Evolutionary conservation across 2,329 filamentous ascomycete genomes (phyloP).

Genomic region (Phyllosticta citriasiana): DNA sequence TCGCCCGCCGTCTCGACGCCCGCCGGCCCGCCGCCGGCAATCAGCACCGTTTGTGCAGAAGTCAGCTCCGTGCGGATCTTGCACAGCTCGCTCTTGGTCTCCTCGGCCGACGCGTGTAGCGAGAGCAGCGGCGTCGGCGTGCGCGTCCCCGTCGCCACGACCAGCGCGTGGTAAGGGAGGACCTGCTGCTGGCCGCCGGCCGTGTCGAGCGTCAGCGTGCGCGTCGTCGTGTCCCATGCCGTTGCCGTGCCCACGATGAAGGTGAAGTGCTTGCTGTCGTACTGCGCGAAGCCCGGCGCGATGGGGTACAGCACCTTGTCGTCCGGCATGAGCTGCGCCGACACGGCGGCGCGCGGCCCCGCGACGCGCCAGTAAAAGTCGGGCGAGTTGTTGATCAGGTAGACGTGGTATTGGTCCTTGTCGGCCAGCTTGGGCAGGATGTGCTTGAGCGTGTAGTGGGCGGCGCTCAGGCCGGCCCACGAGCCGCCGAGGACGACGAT

Average conservation of each 20-base stretch:
- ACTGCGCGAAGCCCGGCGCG: constrained; percentile 21
- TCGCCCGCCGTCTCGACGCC: constrained; percentile 30
- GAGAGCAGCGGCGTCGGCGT: constrained; percentile 22
- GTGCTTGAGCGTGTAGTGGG: constrained; percentile 25
- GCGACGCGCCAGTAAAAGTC: constrained; percentile 31
- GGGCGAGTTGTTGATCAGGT: constrained; percentile 25
- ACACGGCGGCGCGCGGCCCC: constrained; percentile 25
- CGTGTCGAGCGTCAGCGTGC: constrained; percentile 15
- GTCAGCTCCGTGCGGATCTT: constrained; percentile 18
- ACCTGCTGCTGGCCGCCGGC: constrained; percentile 12
- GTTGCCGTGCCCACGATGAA: constrained; percentile 18
- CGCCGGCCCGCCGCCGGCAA: constrained; percentile 25
- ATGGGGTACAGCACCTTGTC: constrained; percentile 25
- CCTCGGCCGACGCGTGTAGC: constrained; percentile 23
- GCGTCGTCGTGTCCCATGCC: constrained; percentile 17
- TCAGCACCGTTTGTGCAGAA: constrained; percentile 21
- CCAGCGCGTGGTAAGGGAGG: constrained; percentile 23
- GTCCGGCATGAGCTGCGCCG: constrained; percentile 18
- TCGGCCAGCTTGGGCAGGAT: constrained; percentile 19
- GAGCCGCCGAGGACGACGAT: constrained; percentile 29
- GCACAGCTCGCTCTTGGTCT: constrained; percentile 24
- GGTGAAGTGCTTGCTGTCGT: constrained; percentile 16
- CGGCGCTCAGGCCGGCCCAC: constrained; percentile 25
- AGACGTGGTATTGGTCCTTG: constrained; percentile 20
- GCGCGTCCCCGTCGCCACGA: constrained; percentile 26